These are phyloP conservation scores for Albugo candida DNA, from an alignment of 352 stramenopile genomes.

Conservation along the genomic window DNA sequence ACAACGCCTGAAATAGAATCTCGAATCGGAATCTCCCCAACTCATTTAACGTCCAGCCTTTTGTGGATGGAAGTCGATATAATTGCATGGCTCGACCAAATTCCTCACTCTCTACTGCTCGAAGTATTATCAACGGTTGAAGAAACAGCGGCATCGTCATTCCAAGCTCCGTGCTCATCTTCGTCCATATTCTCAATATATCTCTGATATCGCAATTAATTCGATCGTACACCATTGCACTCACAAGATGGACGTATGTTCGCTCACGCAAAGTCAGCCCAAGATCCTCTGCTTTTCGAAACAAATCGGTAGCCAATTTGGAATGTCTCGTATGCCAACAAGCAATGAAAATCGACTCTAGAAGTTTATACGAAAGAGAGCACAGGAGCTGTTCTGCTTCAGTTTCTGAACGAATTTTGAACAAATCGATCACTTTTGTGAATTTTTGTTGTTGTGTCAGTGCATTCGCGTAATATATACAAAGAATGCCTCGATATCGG, in stretches of 20 bases:
- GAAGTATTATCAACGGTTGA: constrained; percentile 31
- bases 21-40: constrained; percentile 48
- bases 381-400: neutral
- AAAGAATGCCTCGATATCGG: constrained; percentile 25
- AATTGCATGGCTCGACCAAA: constrained; percentile 40
- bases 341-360: constrained; percentile 27
- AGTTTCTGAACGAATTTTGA: constrained; percentile 11
- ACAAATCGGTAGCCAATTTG: constrained; percentile 12
- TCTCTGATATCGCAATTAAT: constrained; percentile 20
- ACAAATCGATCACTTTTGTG: constrained; percentile 25
- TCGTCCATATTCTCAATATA: constrained; percentile 30
- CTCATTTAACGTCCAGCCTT: constrained; percentile 12
- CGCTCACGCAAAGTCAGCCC: constrained; percentile 7
- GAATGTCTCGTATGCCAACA: constrained; percentile 26
- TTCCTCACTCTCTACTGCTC: constrained; percentile 28
- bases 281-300: constrained; percentile 14
- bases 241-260: constrained; percentile 38
- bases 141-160: constrained; percentile 29
- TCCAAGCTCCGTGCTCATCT: constrained; percentile 18
- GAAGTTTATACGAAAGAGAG: constrained; percentile 16
- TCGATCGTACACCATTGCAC: constrained; percentile 34
- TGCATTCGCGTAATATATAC: constrained; percentile 26
- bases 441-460: constrained; percentile 35
- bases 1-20: constrained; percentile 39
- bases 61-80: constrained; percentile 20